These are phyloP conservation scores for Murraya koenigii DNA, from an alignment of 345 rosid genomes.

Conservation along the genomic window DNA sequence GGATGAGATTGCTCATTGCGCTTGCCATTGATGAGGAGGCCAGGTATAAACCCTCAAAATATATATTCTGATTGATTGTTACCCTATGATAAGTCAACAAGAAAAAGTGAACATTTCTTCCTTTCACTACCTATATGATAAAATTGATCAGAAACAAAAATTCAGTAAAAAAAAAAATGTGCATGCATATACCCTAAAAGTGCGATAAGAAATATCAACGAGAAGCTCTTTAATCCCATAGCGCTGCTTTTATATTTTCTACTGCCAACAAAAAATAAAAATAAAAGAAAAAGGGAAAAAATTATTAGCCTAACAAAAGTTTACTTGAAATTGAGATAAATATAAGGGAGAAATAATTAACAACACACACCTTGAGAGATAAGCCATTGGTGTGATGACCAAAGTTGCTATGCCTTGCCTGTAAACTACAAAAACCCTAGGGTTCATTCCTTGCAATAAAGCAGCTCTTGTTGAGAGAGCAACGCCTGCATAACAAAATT, in stretches of 20 bases:
- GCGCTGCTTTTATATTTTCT: conserved; percentile 18
- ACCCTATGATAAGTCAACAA: conserved; percentile 23
- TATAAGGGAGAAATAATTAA: too few species aligned
- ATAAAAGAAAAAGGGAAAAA: background rate
- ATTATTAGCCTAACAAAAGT: too few species aligned
- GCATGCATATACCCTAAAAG: conserved; percentile 34
- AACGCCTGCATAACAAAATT: conserved; percentile 29
- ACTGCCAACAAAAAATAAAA: conserved; percentile 17
- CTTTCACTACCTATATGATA: background rate
- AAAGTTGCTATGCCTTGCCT: conserved; percentile 41
- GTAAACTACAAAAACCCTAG: conserved; percentile 40
- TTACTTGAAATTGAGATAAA: background rate
- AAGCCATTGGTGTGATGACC: conserved; percentile 35
- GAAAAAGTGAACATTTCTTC: background rate
- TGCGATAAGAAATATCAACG: conserved; percentile 34
- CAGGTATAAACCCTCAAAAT: conserved; percentile 37
- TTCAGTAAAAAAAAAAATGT: too few species aligned
- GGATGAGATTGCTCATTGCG: conserved; percentile 40
- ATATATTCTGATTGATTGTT: conserved; percentile 38
- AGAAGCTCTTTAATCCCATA: conserved; percentile 35
- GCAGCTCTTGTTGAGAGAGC: conserved; percentile 37
- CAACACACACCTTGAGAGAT: conserved; percentile 20
- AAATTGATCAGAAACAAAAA: background rate
- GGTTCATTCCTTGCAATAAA: conserved; percentile 39
- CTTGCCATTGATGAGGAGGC: conserved; percentile 43